These are phyloP conservation scores for Gnetum montanum DNA, from an alignment of 75 land plant genomes.

Conservation along the genomic window DNA sequence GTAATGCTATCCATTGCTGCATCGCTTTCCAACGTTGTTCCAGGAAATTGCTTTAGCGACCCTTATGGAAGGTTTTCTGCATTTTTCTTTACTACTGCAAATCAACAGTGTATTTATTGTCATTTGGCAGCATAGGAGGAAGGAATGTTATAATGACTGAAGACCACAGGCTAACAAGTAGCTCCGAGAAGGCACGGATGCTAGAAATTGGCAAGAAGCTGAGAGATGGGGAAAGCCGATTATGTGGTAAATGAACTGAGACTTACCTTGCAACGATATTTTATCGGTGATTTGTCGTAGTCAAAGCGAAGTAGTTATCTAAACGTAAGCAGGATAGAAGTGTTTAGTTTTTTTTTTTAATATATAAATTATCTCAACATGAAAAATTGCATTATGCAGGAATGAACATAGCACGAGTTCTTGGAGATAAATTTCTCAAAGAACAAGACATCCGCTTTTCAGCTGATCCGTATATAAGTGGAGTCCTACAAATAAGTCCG, in stretches of 20 bases:
- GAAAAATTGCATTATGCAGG: too few relatives aligned
- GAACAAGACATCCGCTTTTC: conserved; percentile 76
- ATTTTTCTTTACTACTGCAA: too few relatives aligned
- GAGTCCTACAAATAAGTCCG: conserved; percentile 41
- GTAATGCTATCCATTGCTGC: too few relatives aligned
- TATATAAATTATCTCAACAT: too few relatives aligned
- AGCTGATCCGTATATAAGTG: conserved; percentile 83
- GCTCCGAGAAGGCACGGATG: conserved; percentile 60
- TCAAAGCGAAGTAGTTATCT: too few relatives aligned
- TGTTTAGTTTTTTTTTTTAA: too few relatives aligned
- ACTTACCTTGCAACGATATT: not conserved
- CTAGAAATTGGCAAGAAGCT: conserved; percentile 55
- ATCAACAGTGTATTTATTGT: too few relatives aligned
- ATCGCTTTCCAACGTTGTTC: too few relatives aligned
- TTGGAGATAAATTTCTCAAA: conserved; percentile 94
- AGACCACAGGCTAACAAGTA: conserved; percentile 77
- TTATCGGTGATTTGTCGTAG: too few relatives aligned
- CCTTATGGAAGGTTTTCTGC: too few relatives aligned
- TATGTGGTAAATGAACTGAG: conserved; percentile 52
- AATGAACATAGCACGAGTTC: conserved; percentile 78
- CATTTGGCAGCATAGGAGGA: conserved; percentile 59
- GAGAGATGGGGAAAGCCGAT: conserved; percentile 78
- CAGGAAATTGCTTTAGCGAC: too few relatives aligned
- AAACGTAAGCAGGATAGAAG: too few relatives aligned
- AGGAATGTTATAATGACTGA: conserved; percentile 74